These are phyloP conservation scores for Pythium plurisporium DNA, from an alignment of 352 stramenopile genomes.

Conservation along the genomic window DNA sequence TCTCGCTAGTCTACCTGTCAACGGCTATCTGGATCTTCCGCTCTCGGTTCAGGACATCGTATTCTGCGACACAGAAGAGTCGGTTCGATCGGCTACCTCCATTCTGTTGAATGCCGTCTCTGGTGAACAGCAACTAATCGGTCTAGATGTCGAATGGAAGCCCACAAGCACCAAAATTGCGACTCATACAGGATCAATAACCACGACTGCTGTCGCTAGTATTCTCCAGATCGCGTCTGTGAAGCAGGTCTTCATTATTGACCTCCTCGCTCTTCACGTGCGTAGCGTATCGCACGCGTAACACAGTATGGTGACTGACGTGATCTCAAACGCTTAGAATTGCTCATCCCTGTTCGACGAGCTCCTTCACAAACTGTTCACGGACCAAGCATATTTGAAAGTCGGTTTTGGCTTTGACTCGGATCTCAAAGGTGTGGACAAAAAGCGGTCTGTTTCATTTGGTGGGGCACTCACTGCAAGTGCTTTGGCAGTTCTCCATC, in stretches of 20 bases:
- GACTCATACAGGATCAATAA: constrained; percentile 10
- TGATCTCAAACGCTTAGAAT: constrained; percentile 14
- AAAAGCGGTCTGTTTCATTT: too few species aligned
- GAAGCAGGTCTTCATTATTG: constrained; percentile 46
- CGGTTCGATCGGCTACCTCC: background rate
- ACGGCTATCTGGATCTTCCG: constrained; percentile 30
- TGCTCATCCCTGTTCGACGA: constrained; percentile 40
- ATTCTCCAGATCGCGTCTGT: constrained; percentile 57
- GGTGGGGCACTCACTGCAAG: background rate
- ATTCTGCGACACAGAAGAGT: constrained; percentile 42
- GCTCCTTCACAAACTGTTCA: constrained; percentile 40
- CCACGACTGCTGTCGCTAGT: constrained; percentile 39
- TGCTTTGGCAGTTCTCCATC: constrained; percentile 38
- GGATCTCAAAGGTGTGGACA: constrained; percentile 49
- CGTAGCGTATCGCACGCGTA: constrained; percentile 8
- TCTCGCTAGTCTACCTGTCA: constrained; percentile 11
- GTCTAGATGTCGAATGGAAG: constrained; percentile 68
- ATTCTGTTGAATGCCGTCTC: constrained; percentile 25
- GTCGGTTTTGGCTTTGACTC: constrained; percentile 66
- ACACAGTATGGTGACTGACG: background rate
- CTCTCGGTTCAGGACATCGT: constrained; percentile 22
- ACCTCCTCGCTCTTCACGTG: constrained; percentile 58
- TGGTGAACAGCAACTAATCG: constrained; percentile 23
- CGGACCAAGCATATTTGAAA: constrained; percentile 36
- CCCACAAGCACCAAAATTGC: constrained; percentile 33